Percentiles rank a stretch among this genome's conserved stretches.
Conservation (phyloP, 192 early-diverging fungal genomes). For the Geosiphon pyriformis region DNA sequence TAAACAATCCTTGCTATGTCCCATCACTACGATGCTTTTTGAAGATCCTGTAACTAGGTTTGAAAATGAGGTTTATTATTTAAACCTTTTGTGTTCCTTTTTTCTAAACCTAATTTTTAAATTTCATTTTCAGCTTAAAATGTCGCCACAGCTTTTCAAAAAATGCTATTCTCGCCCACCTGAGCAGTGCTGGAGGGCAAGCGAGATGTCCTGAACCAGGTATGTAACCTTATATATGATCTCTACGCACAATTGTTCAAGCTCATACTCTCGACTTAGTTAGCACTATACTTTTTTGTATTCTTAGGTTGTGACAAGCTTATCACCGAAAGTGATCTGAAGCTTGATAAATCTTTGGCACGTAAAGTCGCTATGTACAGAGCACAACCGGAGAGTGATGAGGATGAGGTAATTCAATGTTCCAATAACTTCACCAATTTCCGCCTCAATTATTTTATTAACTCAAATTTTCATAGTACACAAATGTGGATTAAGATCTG, state of each 20-base stretch:
- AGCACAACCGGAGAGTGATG: neutral
- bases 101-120: neutral
- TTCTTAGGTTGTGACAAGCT: slow-evolving; percentile 21
- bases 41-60: slow-evolving; percentile 33
- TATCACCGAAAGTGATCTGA: slow-evolving; percentile 3
- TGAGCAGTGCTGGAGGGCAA: neutral
- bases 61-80: neutral
- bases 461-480: no score
- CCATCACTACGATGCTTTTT: slow-evolving; percentile 28
- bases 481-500: no score
- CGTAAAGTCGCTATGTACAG: slow-evolving; percentile 12
- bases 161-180: slow-evolving; percentile 17
- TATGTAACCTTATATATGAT: neutral
- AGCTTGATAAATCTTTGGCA: slow-evolving; percentile 16
- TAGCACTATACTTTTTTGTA: neutral
- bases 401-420: no score
- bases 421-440: no score
- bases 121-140: slow-evolving; percentile 1
- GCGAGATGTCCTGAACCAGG: slow-evolving; percentile 21
- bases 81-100: neutral
- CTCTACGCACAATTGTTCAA: no score
- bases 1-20: slow-evolving; percentile 28
- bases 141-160: slow-evolving; percentile 33
- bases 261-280: neutral
- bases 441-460: no score